Percentiles rank a stretch among this genome's conserved stretches.
Evolutionary conservation across 768 basidiomycete species (phyloP).

Genomic region (Leucosporidium creatinivorum): DNA sequence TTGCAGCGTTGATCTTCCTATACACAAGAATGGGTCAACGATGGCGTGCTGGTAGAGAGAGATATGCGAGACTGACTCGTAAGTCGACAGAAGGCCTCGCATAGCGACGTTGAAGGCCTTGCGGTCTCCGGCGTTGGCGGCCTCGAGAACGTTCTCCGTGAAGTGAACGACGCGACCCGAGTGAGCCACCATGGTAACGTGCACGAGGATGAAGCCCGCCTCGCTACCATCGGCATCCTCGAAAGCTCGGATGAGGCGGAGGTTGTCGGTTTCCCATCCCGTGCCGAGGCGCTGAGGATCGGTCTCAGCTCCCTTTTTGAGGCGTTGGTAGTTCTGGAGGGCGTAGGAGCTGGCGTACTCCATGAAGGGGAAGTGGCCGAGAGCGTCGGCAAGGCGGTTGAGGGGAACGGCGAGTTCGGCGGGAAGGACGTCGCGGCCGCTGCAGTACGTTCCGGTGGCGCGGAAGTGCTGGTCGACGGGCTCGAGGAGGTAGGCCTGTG

Average conservation of each 20-base stretch:
- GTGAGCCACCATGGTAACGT: conserved; percentile 40
- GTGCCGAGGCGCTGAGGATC: not conserved
- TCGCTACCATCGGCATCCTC: conserved; percentile 37
- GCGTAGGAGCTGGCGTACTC: conserved; percentile 42
- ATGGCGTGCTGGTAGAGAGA: no score
- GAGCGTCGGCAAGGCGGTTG: conserved; percentile 37
- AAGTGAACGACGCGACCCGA: conserved; percentile 38
- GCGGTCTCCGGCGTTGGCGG: conserved; percentile 33
- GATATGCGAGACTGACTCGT: no score
- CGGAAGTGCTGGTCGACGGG: conserved; percentile 37
- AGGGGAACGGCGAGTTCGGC: conserved; percentile 39
- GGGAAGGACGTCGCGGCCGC: conserved; percentile 38
- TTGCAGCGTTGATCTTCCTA: conserved; percentile 10
- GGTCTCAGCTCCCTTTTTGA: conserved; percentile 28
- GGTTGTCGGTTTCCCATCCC: conserved; percentile 40
- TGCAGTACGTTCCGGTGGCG: conserved; percentile 38
- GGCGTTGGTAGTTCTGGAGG: conserved; percentile 38
- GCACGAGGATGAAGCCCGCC: conserved; percentile 30
- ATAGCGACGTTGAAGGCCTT: conserved; percentile 36
- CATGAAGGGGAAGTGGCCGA: conserved; percentile 41
- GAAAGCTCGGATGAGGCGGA: conserved; percentile 43
- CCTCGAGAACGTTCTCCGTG: conserved; percentile 36
- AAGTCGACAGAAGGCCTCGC: conserved; percentile 16
- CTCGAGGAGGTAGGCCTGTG: conserved; percentile 39
- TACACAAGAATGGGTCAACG: conserved; percentile 13